Percentiles rank a stretch among this genome's conserved stretches.
Conservation (phyloP, 495 filamentous ascomycete genomes). For the Penicillium bovifimosum region DNA sequence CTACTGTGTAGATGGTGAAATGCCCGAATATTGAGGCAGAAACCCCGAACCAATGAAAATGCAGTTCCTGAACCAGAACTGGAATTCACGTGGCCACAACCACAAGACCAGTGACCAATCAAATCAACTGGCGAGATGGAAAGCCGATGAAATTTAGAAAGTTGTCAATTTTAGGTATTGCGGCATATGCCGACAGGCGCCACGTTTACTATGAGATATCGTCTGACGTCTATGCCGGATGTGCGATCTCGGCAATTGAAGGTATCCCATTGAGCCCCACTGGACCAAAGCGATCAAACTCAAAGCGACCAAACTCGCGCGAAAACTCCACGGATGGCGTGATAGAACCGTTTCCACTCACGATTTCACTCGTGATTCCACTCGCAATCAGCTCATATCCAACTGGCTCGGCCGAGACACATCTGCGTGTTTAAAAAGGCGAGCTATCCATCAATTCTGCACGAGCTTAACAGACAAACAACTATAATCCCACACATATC, state of each 20-base stretch:
- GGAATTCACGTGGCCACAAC: background rate
- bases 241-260: background rate
- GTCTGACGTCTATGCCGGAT: background rate
- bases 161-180: background rate
- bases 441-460: background rate
- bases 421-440: background rate
- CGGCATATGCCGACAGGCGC: background rate
- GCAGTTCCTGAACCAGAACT: slow-evolving; percentile 2
- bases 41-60: background rate
- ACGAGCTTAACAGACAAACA: no score
- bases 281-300: slow-evolving; percentile 1
- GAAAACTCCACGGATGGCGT: slow-evolving; percentile 20
- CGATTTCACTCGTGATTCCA: no score
- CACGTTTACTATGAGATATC: background rate
- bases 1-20: no score
- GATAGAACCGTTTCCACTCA: slow-evolving; percentile 11
- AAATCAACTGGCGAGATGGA: background rate
- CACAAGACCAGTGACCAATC: background rate
- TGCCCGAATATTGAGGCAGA: background rate
- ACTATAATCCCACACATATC: background rate
- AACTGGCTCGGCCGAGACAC: slow-evolving; percentile 19
- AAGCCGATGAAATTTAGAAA: background rate
- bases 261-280: background rate
- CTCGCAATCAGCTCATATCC: no score
- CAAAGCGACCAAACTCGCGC: slow-evolving; percentile 10